Conservation (phyloP, 331 rosid genomes). For the Telfairia occidentalis region DNA sequence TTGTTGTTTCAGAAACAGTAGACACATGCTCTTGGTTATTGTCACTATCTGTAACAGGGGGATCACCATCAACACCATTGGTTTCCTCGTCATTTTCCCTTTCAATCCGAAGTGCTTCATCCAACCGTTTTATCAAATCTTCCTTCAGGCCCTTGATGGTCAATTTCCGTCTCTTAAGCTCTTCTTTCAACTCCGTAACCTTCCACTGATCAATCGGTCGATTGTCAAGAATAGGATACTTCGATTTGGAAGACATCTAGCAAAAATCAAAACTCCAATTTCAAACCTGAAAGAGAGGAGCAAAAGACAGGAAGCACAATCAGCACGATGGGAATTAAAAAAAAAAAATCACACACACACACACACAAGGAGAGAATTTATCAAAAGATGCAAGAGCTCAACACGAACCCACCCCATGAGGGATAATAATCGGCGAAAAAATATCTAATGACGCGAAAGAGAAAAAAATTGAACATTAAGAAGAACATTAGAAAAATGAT, state of each 20-base stretch:
- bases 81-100: conserved; percentile 30
- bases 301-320: background rate
- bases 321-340: background rate
- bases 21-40: conserved; percentile 18
- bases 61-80: conserved; percentile 24
- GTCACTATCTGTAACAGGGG: conserved; percentile 18
- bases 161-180: conserved; percentile 68
- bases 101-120: conserved; percentile 53
- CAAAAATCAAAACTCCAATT: conserved; percentile 26
- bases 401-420: background rate
- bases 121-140: conserved; percentile 71
- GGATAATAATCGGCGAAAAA: background rate
- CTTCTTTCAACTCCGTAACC: conserved; percentile 84
- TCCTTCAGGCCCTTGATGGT: conserved; percentile 74
- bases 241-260: conserved; percentile 48
- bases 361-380: background rate
- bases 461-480: background rate
- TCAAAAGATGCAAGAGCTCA: background rate
- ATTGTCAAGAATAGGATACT: conserved; percentile 51
- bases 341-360: too few species aligned
- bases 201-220: conserved; percentile 84
- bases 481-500: background rate
- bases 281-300: conserved; percentile 18
- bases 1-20: conserved; percentile 13
- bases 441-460: background rate